Evolutionary conservation across 2,329 filamentous ascomycete species (phyloP).

Genomic region (Paradendryphiella salina): DNA sequence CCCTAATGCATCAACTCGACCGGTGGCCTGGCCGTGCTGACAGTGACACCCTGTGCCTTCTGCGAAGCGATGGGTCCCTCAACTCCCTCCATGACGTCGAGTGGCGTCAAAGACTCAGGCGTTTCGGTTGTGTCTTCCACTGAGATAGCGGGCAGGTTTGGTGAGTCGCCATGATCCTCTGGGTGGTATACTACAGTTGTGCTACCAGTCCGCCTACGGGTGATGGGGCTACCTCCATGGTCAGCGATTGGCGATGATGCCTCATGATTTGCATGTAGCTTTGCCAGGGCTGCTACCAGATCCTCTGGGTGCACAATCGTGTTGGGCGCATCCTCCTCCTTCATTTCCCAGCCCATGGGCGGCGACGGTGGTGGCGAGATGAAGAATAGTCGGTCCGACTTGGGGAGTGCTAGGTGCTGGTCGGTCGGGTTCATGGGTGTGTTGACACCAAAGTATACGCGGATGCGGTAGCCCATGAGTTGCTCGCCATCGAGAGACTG

Average conservation of each 20-base stretch:
- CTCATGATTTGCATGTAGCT: constrained; percentile 52
- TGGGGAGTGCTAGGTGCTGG: constrained; percentile 52
- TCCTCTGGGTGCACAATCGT: constrained; percentile 67
- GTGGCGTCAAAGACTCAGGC: constrained; percentile 54
- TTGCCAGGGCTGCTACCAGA: constrained; percentile 59
- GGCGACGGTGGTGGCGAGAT: constrained; percentile 66
- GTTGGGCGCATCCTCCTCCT: constrained; percentile 66
- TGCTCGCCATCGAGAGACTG: constrained; percentile 73
- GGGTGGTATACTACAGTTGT: constrained; percentile 66
- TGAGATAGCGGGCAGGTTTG: constrained; percentile 63
- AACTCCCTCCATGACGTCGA: constrained; percentile 48
- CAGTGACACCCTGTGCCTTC: constrained; percentile 39
- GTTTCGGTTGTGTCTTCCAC: constrained; percentile 62
- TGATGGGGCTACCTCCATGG: constrained; percentile 21
- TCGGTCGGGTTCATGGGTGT: constrained; percentile 47
- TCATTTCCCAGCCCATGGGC: constrained; percentile 67
- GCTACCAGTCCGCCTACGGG: constrained; percentile 52
- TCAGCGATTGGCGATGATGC: constrained; percentile 32
- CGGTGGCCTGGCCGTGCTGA: constrained; percentile 45
- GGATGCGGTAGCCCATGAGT: constrained; percentile 64
- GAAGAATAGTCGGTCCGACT: constrained; percentile 66
- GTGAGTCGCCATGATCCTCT: constrained; percentile 63
- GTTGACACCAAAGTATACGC: constrained; percentile 47
- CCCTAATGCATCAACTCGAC: constrained; percentile 46
- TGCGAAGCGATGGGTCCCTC: constrained; percentile 43